phyloP scores from a whole-genome alignment of 768 basidiomycete genomes.

The Thelephora ganbajun region DNA sequence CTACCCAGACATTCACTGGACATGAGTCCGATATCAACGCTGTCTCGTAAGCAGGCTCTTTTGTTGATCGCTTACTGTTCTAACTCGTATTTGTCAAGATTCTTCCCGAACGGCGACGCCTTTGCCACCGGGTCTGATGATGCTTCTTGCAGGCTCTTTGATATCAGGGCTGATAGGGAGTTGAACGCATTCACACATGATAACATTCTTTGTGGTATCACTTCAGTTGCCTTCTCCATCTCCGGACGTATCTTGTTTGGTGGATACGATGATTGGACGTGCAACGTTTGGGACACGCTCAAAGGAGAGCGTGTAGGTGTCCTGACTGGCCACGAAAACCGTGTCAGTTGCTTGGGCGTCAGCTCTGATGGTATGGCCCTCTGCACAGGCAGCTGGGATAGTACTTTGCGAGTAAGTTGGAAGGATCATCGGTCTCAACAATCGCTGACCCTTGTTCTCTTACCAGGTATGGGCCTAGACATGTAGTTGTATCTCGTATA shows the following conservation, averaged over 20 bases:
- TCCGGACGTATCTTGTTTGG: conserved; percentile 96
- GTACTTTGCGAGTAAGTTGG: conserved; percentile 73
- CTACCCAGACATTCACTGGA: conserved; percentile 96
- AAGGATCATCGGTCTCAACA: background rate
- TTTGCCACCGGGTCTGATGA: conserved; percentile 99
- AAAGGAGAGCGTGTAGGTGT: conserved; percentile 98
- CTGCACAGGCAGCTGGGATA: conserved; percentile 98
- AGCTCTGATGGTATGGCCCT: conserved; percentile 95
- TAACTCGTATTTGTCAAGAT: conserved; percentile 32
- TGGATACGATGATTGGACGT: conserved; percentile 99
- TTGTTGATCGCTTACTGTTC: conserved; percentile 6
- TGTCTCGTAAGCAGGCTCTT: conserved; percentile 60
- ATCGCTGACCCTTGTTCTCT: background rate
- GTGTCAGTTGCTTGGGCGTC: conserved; percentile 93
- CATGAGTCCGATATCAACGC: conserved; percentile 99
- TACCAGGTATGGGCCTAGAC: conserved; percentile 73
- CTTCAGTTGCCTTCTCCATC: conserved; percentile 96
- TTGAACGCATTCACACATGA: conserved; percentile 95
- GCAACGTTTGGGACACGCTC: conserved; percentile 98
- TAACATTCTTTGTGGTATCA: conserved; percentile 98
- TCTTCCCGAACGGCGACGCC: conserved; percentile 99
- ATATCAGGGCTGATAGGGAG: conserved; percentile 95
- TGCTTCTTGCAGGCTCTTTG: conserved; percentile 95
- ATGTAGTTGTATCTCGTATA: conserved; percentile 1
- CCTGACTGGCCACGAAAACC: conserved; percentile 93